Conservation (phyloP, 2,329 filamentous ascomycete genomes). For the Fusarium devonianum region DNA sequence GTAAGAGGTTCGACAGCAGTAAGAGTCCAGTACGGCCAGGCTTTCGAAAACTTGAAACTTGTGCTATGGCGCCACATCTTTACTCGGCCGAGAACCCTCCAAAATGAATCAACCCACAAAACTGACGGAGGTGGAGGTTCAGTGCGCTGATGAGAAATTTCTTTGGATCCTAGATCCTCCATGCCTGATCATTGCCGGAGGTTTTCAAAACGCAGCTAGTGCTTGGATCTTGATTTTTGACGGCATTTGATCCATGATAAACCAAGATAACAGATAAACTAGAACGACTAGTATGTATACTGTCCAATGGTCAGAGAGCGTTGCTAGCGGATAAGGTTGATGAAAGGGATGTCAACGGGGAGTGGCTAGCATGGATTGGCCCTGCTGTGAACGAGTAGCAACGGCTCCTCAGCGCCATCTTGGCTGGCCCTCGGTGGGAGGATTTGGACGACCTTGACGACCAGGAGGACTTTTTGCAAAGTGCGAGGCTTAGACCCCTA, state of each 20-base stretch:
- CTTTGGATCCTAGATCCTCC: slow-evolving; percentile 6
- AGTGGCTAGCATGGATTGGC: slow-evolving; percentile 30
- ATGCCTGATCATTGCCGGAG: slow-evolving; percentile 2
- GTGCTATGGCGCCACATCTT: too few species aligned
- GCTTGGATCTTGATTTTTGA: slow-evolving; percentile 30
- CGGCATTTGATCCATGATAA: slow-evolving; percentile 18
- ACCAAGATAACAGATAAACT: slow-evolving; percentile 2
- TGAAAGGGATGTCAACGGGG: slow-evolving; percentile 17
- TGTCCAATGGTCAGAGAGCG: slow-evolving; percentile 18
- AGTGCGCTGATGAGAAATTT: too few species aligned
- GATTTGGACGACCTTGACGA: slow-evolving; percentile 29
- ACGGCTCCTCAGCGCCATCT: slow-evolving; percentile 19
- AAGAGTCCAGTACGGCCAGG: too few species aligned
- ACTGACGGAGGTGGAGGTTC: too few species aligned
- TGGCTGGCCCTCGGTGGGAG: slow-evolving; percentile 12
- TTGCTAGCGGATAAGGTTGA: slow-evolving; percentile 30
- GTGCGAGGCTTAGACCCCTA: slow-evolving; percentile 41
- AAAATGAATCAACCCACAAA: too few species aligned
- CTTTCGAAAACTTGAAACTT: too few species aligned
- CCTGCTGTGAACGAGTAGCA: slow-evolving; percentile 25
- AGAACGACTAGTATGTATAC: too few species aligned
- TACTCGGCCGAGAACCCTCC: too few species aligned
- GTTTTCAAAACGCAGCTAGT: slow-evolving; percentile 8
- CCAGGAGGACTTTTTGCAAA: slow-evolving; percentile 39
- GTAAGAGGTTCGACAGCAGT: too few species aligned